phyloP scores from a whole-genome alignment of 352 stramenopile species.

The Pythium sukuiense region DNA sequence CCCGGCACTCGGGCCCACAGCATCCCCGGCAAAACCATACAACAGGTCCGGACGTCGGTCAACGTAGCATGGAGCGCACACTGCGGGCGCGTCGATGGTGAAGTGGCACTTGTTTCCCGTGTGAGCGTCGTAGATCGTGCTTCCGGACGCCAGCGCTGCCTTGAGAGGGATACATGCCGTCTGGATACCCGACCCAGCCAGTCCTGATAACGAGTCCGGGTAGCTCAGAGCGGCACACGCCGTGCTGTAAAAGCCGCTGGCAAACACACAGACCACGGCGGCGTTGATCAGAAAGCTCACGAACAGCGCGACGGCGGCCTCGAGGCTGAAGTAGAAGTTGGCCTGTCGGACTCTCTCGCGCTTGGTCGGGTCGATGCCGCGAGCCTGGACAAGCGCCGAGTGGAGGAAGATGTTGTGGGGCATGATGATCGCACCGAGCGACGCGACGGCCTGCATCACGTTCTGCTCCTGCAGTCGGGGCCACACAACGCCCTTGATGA shows the following conservation, averaged over 20 bases:
- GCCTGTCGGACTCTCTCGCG: slow-evolving; percentile 45
- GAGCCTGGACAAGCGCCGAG: slow-evolving; percentile 86
- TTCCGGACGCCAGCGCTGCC: slow-evolving; percentile 47
- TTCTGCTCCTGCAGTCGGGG: slow-evolving; percentile 64
- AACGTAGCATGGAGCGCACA: slow-evolving; percentile 55
- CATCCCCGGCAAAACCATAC: slow-evolving; percentile 14
- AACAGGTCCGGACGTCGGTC: slow-evolving; percentile 27
- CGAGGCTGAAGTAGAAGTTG: slow-evolving; percentile 87
- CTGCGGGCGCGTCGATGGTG: slow-evolving; percentile 6
- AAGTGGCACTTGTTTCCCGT: slow-evolving; percentile 57
- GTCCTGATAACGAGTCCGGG: slow-evolving; percentile 49
- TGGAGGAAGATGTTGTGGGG: slow-evolving; percentile 96
- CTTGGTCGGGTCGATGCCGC: slow-evolving; percentile 28
- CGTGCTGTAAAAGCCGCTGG: slow-evolving; percentile 86
- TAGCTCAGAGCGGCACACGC: slow-evolving; percentile 48
- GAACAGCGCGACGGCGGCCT: slow-evolving; percentile 79
- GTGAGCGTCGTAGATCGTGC: slow-evolving; percentile 60
- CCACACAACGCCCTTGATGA: slow-evolving; percentile 71
- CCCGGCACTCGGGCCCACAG: slow-evolving; percentile 33
- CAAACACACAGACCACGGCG: slow-evolving; percentile 88
- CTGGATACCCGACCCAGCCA: slow-evolving; percentile 55
- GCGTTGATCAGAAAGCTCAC: slow-evolving; percentile 92
- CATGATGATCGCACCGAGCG: slow-evolving; percentile 93
- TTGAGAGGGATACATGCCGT: slow-evolving; percentile 62
- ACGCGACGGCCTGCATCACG: slow-evolving; percentile 66